Percentiles rank a stretch among this genome's conserved stretches.
Conservation (phyloP, 345 rosid genomes). For the Lepidium aucheri region DNA sequence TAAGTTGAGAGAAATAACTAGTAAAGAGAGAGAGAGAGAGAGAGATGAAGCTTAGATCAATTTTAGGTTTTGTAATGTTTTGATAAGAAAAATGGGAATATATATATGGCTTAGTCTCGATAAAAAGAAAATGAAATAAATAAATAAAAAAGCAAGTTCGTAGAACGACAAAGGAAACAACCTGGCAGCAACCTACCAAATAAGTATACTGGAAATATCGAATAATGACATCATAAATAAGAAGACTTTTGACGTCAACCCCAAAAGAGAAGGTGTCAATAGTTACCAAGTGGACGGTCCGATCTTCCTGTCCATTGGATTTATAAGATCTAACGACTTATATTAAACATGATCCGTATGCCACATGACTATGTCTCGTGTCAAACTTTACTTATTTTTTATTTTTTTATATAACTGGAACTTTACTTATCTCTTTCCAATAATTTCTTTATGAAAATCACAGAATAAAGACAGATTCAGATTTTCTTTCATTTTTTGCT, state of each 20-base stretch:
- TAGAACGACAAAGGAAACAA: constrained; percentile 31
- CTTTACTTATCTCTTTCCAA: neutral
- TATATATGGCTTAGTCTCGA: neutral
- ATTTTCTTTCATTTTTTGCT: neutral
- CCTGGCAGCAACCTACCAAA: constrained; percentile 27
- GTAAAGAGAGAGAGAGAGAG: neutral
- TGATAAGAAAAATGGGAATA: neutral
- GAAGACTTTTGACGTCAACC: constrained; percentile 29
- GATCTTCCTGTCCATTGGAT: neutral
- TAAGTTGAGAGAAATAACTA: neutral
- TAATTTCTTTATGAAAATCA: neutral
- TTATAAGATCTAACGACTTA: neutral
- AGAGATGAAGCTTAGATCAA: neutral
- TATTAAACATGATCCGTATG: neutral
- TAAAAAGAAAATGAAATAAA: neutral
- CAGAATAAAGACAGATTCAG: neutral
- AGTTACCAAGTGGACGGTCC: neutral
- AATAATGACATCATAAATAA: constrained; percentile 11
- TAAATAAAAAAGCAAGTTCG: constrained; percentile 8
- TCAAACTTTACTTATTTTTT: neutral
- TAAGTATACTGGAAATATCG: neutral
- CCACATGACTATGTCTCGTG: neutral
- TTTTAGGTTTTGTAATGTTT: constrained; percentile 9
- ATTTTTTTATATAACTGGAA: neutral
- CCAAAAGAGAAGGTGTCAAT: neutral